Evolutionary conservation across 2,329 filamentous ascomycete genomes (phyloP).

Genomic region (Sporothrix phasma): DNA sequence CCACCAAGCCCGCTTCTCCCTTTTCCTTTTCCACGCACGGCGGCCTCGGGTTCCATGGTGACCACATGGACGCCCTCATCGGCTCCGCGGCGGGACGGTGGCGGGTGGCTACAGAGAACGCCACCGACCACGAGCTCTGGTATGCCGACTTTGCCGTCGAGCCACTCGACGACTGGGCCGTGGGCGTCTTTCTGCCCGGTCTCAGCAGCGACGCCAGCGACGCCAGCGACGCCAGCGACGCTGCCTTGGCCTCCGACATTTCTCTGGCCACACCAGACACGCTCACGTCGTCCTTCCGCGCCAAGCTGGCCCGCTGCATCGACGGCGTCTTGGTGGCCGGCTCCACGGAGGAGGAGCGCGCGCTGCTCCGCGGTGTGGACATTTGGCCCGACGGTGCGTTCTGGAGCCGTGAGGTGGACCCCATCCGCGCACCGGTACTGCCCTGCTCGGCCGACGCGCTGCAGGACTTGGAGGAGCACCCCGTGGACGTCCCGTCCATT

Average conservation of each 20-base stretch:
- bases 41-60: background rate
- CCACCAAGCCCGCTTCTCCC: background rate
- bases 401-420: background rate
- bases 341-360: background rate
- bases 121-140: background rate
- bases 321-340: background rate
- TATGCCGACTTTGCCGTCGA: background rate
- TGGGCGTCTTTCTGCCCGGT: background rate
- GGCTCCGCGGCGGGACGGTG: background rate
- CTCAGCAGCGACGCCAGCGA: background rate
- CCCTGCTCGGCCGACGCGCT: background rate
- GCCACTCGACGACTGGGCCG: background rate
- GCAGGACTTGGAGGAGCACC: background rate
- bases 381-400: conserved; percentile 1
- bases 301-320: conserved; percentile 5
- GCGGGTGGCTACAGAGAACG: too few species aligned
- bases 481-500: background rate
- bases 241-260: too few species aligned
- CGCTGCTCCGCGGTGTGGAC: background rate
- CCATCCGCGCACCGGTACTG: background rate
- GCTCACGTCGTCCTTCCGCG: background rate
- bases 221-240: too few species aligned
- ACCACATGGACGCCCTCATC: background rate
- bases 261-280: too few species aligned
- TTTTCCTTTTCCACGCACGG: background rate